Evolutionary conservation across 108 stramenopile genomes (phyloP).

Genomic region (Asterionellopsis glacialis): DNA sequence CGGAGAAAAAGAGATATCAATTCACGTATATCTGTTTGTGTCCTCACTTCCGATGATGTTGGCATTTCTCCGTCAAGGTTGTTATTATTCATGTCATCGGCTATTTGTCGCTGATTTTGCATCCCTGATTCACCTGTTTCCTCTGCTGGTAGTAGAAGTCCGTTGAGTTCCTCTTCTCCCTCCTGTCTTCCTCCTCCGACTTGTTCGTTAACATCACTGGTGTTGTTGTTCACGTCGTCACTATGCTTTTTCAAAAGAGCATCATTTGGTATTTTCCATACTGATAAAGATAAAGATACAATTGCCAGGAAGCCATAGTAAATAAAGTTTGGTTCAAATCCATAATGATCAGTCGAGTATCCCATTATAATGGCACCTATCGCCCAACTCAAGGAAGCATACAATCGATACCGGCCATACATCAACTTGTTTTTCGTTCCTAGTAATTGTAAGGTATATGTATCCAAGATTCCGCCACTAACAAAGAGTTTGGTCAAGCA

Average conservation of each 20-base stretch:
- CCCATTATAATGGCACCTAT: slow-evolving; percentile 48
- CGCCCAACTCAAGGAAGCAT: slow-evolving; percentile 38
- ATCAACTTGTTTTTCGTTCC: slow-evolving; percentile 29
- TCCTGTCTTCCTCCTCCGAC: background rate
- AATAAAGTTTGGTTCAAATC: slow-evolving; percentile 47
- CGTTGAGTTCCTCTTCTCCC: background rate
- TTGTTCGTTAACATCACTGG: background rate
- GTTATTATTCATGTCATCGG: background rate
- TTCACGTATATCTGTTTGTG: background rate
- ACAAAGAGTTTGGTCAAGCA: slow-evolving; percentile 30
- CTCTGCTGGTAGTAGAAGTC: too few relatives aligned
- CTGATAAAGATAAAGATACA: slow-evolving; percentile 23
- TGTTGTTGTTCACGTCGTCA: background rate
- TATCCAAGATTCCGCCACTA: slow-evolving; percentile 34
- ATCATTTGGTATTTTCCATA: slow-evolving; percentile 20
- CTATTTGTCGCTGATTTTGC: too few relatives aligned
- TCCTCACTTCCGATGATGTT: background rate
- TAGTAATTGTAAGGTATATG: slow-evolving; percentile 35
- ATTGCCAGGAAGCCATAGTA: slow-evolving; percentile 30
- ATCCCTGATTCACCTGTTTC: too few relatives aligned
- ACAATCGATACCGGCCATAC: slow-evolving; percentile 43
- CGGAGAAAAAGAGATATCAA: slow-evolving; percentile 6
- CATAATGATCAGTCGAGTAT: slow-evolving; percentile 38
- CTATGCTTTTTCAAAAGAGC: background rate
- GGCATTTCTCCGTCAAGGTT: background rate